phyloP scores from a whole-genome alignment of 345 rosid genomes.

The Rubroshorea leprosula region DNA sequence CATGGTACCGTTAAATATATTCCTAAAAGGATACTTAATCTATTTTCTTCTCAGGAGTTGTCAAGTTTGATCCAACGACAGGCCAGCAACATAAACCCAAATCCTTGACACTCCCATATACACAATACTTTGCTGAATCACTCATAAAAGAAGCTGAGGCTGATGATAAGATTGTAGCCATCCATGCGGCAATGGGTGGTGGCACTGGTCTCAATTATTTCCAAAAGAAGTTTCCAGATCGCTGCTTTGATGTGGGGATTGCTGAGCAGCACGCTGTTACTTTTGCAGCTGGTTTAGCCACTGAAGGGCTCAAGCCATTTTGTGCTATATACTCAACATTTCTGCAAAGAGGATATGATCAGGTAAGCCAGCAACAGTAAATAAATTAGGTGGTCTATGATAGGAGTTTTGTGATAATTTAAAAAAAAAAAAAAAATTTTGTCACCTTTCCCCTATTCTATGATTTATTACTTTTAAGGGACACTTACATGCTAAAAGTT shows the following conservation, averaged over 20 bases:
- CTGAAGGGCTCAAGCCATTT: conserved; percentile 73
- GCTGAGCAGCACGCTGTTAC: conserved; percentile 81
- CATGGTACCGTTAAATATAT: not conserved
- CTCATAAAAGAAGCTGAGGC: conserved; percentile 58
- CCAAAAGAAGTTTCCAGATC: conserved; percentile 59
- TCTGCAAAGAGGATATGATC: conserved; percentile 73
- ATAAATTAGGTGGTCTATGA: conserved; percentile 48
- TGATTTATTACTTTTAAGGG: too few relatives aligned
- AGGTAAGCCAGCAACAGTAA: conserved; percentile 31
- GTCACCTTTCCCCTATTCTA: too few relatives aligned
- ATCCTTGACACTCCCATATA: conserved; percentile 48
- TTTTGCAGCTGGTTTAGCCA: conserved; percentile 74
- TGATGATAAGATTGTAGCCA: conserved; percentile 56
- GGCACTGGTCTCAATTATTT: conserved; percentile 72
- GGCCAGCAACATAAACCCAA: conserved; percentile 56
- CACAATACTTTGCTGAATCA: conserved; percentile 60
- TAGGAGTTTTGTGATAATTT: too few relatives aligned
- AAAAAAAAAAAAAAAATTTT: too few relatives aligned
- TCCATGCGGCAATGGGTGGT: conserved; percentile 86
- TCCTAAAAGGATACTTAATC: conserved; percentile 6
- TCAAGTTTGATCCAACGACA: conserved; percentile 49
- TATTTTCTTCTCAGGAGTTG: conserved; percentile 44
- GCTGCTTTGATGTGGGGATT: conserved; percentile 74
- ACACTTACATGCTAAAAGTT: too few relatives aligned
- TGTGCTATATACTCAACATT: conserved; percentile 74